Evolutionary conservation across 2,329 filamentous ascomycete species (phyloP), one percentile per base, ranked within the genome.

Genomic region (Aureobasidium sp.): DNA sequence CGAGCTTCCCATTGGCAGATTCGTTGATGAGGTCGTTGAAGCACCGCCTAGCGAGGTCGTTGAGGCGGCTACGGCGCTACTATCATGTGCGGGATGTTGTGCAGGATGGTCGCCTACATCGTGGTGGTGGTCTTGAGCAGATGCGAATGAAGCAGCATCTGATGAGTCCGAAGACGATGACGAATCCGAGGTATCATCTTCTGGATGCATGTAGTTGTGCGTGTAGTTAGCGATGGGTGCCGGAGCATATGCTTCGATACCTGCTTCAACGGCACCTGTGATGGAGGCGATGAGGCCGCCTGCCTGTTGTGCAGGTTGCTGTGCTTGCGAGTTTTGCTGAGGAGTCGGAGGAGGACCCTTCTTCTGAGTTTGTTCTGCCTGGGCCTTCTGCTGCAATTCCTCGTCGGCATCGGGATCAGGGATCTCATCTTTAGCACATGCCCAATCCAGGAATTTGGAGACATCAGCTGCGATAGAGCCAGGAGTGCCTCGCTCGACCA

Each of bases 401-500:
- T 70, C 66, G 13, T 74, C 69, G 17, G 76, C 74, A 12, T 74
- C 71, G 5, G 70, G 68, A 41, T 71, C 64, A 5, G 69, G 67
- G 5, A 75, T 68, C 8, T 80, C 75, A 10, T 81, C 77, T 61
- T 78, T 78, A 36, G 78, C 76, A 65, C 80, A 82, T 3, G 86
- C 87, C 91, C 91, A 96, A 62, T 91, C 84, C 15, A 94, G 72
- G 67, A 96, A 95, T 73, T 92, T 94, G 59, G 82, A 82, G 0
- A 91, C 88, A 72, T 96, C 91, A 46, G 80, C 80, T 29, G 90
- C 82, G 68, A 96, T 94, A 39, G 89, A 89, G 12, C 82, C 85
- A 0, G 91, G 91, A 0, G 91, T 96, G 34, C 89, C 90, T 71
- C 90, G 86, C 69, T 96, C 91, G n/a, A 96, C 90, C 82, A 96